These are phyloP conservation scores for Globisporangium irregulare DNA, from an alignment of 352 stramenopile species.

Conservation along the genomic window DNA sequence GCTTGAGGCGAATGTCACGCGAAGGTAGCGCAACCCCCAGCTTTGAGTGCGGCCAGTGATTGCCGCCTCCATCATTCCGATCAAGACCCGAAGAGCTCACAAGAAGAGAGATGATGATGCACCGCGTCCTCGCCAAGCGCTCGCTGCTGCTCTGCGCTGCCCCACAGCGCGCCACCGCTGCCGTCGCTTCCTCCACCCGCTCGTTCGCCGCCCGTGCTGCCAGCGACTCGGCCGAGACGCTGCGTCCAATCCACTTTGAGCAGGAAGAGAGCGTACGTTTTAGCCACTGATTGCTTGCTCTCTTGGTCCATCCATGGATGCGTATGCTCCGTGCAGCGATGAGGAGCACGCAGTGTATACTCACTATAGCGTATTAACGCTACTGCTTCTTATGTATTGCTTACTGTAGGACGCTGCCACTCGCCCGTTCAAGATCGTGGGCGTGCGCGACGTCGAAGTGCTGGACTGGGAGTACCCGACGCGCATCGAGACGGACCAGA, in stretches of 20 bases:
- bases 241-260: slow-evolving; percentile 75
- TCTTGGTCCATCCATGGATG: not conserved
- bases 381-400: not conserved
- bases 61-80: slow-evolving; percentile 5
- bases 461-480: slow-evolving; percentile 73
- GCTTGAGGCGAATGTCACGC: slow-evolving; percentile 3
- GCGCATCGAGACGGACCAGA: slow-evolving; percentile 61
- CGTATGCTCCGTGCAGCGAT: not conserved
- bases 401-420: slow-evolving; percentile 29
- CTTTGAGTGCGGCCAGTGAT: slow-evolving; percentile 14
- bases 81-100: slow-evolving; percentile 3
- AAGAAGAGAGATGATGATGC: slow-evolving; percentile 18
- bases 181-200: slow-evolving; percentile 15
- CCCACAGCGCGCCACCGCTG: slow-evolving; percentile 11
- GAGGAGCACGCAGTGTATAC: not conserved
- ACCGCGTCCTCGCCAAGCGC: slow-evolving; percentile 16
- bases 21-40: slow-evolving; percentile 9
- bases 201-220: slow-evolving; percentile 24
- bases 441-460: slow-evolving; percentile 77
- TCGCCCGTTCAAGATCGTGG: slow-evolving; percentile 74
- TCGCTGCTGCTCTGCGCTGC: slow-evolving; percentile 15
- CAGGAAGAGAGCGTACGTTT: slow-evolving; percentile 55
- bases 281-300: not conserved
- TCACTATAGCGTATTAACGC: not conserved
- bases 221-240: slow-evolving; percentile 13